These are phyloP conservation scores for Pholiota microspora DNA, from an alignment of 768 basidiomycete genomes.

Conservation along the genomic window DNA sequence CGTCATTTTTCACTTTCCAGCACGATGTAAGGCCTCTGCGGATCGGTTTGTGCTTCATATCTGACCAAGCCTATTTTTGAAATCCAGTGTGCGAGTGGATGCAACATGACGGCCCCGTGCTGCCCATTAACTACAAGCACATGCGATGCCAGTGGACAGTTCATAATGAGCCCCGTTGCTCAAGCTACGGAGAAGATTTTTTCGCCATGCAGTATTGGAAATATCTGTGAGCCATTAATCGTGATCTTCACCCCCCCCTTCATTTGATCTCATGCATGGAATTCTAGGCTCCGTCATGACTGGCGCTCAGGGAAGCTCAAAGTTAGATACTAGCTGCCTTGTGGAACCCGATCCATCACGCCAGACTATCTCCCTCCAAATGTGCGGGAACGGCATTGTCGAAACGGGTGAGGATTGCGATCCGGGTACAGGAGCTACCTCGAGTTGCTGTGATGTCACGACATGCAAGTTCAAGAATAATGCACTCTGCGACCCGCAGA, in stretches of 20 bases:
- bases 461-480: constrained; percentile 74
- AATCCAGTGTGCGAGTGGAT: constrained; percentile 60
- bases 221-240: constrained; percentile 59
- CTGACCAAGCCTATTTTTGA: background rate
- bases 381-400: constrained; percentile 84
- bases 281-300: constrained; percentile 60
- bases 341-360: constrained; percentile 48
- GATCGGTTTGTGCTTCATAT: constrained; percentile 5
- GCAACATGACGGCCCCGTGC: constrained; percentile 55
- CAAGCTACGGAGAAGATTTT: constrained; percentile 63
- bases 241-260: background rate
- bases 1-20: constrained; percentile 30
- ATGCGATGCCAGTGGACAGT: constrained; percentile 66
- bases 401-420: constrained; percentile 87
- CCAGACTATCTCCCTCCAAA: constrained; percentile 58
- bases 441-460: constrained; percentile 68
- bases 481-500: constrained; percentile 78
- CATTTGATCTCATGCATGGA: background rate
- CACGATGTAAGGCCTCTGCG: constrained; percentile 47
- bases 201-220: constrained; percentile 78
- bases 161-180: constrained; percentile 85
- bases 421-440: constrained; percentile 59
- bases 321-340: constrained; percentile 66
- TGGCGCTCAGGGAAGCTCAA: constrained; percentile 33
- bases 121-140: constrained; percentile 62